These are phyloP conservation scores for Phytophthora parvispora DNA, from an alignment of 352 stramenopile genomes.

Conservation along the genomic window DNA sequence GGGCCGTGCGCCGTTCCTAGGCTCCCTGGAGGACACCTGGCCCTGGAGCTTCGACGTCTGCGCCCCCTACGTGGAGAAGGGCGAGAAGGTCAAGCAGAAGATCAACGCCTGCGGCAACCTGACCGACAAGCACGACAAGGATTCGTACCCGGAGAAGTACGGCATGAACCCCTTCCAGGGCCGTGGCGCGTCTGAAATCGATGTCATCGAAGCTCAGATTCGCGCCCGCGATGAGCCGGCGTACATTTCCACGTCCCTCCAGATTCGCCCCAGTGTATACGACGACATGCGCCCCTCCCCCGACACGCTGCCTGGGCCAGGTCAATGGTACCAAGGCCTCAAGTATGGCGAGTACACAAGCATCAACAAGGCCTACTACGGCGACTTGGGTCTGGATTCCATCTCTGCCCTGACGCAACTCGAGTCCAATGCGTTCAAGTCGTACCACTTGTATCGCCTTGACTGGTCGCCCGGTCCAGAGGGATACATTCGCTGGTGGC, in stretches of 20 bases:
- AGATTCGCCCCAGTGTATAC: constrained; percentile 89
- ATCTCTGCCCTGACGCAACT: constrained; percentile 96
- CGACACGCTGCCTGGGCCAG: constrained; percentile 60
- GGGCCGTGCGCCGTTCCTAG: constrained; percentile 95
- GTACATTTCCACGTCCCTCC: constrained; percentile 95
- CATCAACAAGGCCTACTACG: constrained; percentile 97
- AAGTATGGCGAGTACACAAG: constrained; percentile 87
- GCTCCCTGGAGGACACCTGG: constrained; percentile 96
- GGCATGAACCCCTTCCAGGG: constrained; percentile 93
- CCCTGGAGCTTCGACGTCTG: constrained; percentile 98
- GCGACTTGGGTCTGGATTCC: constrained; percentile 94
- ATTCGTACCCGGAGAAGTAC: constrained; percentile 90
- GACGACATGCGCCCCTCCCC: constrained; percentile 72
- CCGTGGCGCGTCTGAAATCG: constrained; percentile 98
- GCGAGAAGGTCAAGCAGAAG: constrained; percentile 92
- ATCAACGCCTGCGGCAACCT: constrained; percentile 96
- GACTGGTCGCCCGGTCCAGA: constrained; percentile 95
- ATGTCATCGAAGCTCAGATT: constrained; percentile 95
- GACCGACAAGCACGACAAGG: constrained; percentile 94
- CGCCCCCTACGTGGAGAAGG: constrained; percentile 84
- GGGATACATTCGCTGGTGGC: constrained; percentile 95
- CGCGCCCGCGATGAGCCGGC: constrained; percentile 88
- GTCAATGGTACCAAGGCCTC: constrained; percentile 93
- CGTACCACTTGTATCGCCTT: constrained; percentile 95
- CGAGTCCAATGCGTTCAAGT: constrained; percentile 92